phyloP scores from a whole-genome alignment of 257 asterid genomes.

The Solanum chilense region DNA sequence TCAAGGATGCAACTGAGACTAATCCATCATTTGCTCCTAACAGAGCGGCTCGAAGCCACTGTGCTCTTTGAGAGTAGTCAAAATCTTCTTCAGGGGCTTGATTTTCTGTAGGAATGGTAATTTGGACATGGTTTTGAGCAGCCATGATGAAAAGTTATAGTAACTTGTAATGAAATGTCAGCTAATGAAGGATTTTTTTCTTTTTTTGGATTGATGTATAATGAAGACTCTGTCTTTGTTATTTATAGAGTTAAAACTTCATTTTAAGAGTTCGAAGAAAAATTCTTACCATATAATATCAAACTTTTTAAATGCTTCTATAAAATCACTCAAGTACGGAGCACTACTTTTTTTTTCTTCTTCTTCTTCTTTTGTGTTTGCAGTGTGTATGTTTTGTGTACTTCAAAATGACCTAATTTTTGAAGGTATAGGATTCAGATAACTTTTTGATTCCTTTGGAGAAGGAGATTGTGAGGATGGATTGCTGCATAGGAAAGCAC shows the following conservation, averaged over 20 bases:
- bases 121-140: conserved; percentile 27
- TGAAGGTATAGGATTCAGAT: background rate
- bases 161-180: background rate
- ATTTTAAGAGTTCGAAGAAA: background rate
- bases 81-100: conserved; percentile 16
- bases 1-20: conserved; percentile 51
- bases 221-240: background rate
- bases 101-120: conserved; percentile 13
- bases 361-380: background rate
- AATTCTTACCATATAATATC: background rate
- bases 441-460: background rate
- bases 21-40: conserved; percentile 73
- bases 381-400: background rate
- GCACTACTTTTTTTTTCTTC: background rate
- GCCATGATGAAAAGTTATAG: conserved; percentile 21
- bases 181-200: background rate
- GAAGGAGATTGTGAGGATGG: conserved; percentile 7
- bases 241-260: conserved; percentile 24
- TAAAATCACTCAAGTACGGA: background rate
- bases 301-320: background rate
- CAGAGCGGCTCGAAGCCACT: conserved; percentile 68
- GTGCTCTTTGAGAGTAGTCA: conserved; percentile 56
- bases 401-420: background rate
- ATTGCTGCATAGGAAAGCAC: conserved; percentile 25
- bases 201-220: background rate